Conservation (phyloP, 768 basidiomycete genomes). For the Naematelia aurantialba region DNA sequence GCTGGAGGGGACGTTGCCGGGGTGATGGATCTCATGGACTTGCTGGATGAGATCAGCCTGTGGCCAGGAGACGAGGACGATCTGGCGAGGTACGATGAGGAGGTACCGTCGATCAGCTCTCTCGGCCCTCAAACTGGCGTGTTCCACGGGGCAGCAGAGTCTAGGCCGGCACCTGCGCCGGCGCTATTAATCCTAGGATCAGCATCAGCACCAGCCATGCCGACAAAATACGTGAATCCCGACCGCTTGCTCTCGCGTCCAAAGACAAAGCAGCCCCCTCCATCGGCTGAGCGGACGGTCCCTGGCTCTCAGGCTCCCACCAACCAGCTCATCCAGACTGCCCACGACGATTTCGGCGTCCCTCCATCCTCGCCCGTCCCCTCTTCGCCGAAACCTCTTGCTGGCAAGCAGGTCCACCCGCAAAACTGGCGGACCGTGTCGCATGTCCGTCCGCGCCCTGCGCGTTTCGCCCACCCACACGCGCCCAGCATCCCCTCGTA, state of each 20-base stretch:
- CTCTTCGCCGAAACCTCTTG: neutral
- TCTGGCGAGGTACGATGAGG: slow-evolving; percentile 8
- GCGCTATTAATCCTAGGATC: no score
- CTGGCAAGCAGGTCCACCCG: slow-evolving; percentile 25
- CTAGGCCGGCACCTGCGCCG: no score
- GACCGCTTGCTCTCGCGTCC: slow-evolving; percentile 13
- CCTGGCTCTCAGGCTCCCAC: slow-evolving; percentile 26
- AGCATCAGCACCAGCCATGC: neutral
- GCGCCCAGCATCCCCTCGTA: slow-evolving; percentile 34
- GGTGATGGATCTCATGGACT: slow-evolving; percentile 43
- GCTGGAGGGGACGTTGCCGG: slow-evolving; percentile 35
- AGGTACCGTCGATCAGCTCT: neutral
- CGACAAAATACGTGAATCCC: slow-evolving; percentile 1
- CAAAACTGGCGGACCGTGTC: slow-evolving; percentile 43
- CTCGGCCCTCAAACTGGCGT: neutral
- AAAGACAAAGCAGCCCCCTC: slow-evolving; percentile 7
- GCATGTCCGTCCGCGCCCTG: slow-evolving; percentile 10
- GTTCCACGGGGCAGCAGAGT: neutral
- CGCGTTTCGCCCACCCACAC: slow-evolving; percentile 14
- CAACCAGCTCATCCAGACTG: slow-evolving; percentile 17
- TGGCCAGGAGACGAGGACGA: slow-evolving; percentile 30
- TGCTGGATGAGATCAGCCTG: slow-evolving; percentile 34
- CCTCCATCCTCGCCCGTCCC: slow-evolving; percentile 8
- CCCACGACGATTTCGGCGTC: slow-evolving; percentile 26
- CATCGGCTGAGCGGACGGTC: slow-evolving; percentile 12